phyloP scores from a whole-genome alignment of 2,329 filamentous ascomycete species.

The Apiospora saccharicola region DNA sequence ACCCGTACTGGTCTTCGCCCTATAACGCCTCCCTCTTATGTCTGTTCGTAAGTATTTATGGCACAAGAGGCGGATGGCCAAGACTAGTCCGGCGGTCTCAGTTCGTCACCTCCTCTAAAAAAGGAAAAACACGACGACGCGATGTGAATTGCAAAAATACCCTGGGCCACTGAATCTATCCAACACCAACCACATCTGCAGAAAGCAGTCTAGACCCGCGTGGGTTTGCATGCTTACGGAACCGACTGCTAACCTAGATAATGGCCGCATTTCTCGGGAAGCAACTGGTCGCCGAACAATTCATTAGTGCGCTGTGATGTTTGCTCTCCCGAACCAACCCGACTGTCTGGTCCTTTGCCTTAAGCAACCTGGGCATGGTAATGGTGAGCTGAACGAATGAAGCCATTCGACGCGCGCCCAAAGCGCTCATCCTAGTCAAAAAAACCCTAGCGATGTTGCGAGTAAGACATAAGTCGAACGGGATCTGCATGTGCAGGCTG shows the following conservation, averaged over 20 bases:
- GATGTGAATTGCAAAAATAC: background rate
- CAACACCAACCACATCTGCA: background rate
- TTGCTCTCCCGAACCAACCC: slow-evolving; percentile 3
- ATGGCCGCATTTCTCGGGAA: background rate
- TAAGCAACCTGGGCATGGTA: too few relatives aligned
- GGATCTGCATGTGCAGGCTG: slow-evolving; percentile 11
- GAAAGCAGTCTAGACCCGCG: background rate
- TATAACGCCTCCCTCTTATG: slow-evolving; percentile 1
- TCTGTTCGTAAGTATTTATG: slow-evolving; percentile 6
- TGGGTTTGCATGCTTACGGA: background rate
- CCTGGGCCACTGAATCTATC: background rate
- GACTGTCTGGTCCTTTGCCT: slow-evolving; percentile 2
- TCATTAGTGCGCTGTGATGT: background rate
- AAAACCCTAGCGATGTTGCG: background rate
- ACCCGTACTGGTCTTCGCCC: background rate
- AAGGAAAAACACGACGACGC: background rate
- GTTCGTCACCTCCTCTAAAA: background rate
- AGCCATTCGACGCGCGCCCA: slow-evolving; percentile 12
- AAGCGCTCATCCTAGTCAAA: background rate
- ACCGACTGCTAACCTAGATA: background rate
- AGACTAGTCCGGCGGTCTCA: background rate
- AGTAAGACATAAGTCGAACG: slow-evolving; percentile 3
- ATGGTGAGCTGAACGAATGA: slow-evolving; percentile 7
- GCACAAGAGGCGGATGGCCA: slow-evolving; percentile 8
- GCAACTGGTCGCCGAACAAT: background rate